phyloP scores from a whole-genome alignment of 1,139 yeast species.

The Casaregolazyma lundiana region DNA sequence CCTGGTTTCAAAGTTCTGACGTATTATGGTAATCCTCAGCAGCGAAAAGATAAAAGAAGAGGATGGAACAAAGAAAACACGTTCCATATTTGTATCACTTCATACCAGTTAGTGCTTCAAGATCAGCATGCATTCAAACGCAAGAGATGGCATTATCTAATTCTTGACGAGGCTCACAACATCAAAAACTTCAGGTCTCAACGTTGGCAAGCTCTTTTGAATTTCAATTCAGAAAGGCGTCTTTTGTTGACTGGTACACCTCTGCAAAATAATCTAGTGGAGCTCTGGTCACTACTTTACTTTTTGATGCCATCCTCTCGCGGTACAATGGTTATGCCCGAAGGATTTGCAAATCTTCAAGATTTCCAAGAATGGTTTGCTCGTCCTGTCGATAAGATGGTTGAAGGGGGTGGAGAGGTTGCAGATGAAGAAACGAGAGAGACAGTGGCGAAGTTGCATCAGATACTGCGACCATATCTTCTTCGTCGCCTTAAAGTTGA shows the following conservation, averaged over 20 bases:
- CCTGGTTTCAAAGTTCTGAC: constrained; percentile 96
- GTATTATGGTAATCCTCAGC: constrained; percentile 97
- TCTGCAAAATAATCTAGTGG: constrained; percentile 84
- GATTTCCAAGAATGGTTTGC: constrained; percentile 99
- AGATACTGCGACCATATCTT: constrained; percentile 86
- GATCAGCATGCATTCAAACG: constrained; percentile 93
- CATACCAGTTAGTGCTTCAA: constrained; percentile 93
- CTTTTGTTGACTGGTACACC: constrained; percentile 93
- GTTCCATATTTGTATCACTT: constrained; percentile 94
- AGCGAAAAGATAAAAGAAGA: constrained; percentile 88
- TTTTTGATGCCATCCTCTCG: constrained; percentile 87
- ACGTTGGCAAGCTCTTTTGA: constrained; percentile 92
- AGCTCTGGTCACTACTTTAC: constrained; percentile 88
- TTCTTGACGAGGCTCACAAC: constrained; percentile 96
- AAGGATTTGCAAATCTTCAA: constrained; percentile 92
- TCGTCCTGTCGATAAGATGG: constrained; percentile 85
- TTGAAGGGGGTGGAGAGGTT: constrained; percentile 67
- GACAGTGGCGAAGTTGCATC: constrained; percentile 86
- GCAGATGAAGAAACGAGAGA: constrained; percentile 65
- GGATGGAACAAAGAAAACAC: constrained; percentile 98
- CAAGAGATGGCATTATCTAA: constrained; percentile 94
- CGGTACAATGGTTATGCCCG: constrained; percentile 62
- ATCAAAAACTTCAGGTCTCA: constrained; percentile 94
- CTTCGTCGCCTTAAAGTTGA: constrained; percentile 90
- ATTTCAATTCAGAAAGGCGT: constrained; percentile 88